Base-by-base conservation (phyloP, 495 filamentous ascomycete species). In the Penicillium verhagenii region DNA sequence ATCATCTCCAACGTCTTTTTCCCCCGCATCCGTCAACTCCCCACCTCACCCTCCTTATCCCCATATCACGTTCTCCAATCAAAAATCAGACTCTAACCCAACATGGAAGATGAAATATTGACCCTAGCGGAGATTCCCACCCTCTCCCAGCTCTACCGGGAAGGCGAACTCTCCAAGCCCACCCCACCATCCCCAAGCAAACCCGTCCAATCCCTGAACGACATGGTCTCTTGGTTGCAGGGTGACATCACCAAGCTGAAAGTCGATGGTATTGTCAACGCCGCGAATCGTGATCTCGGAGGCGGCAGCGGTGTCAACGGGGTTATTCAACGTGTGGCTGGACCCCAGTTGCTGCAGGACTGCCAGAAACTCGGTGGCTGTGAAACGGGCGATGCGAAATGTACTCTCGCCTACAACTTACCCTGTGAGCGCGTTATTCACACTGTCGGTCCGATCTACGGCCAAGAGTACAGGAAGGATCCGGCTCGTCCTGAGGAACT, bases 241-340 rank as follows among this genome's bases (percentile, higher is more conserved):
- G 77, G 81, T 44, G 92, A 96, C 68, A 96, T 98, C 71, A 96
- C 92, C 13, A 86, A 75, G 11, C 82, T 98, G 14, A 68, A 77
- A 39, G 82, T 92, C 28, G 90, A 89, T 59, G 86, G 85, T 53
- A 96, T 97, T 61, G 92, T 97, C 64, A 97, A 97, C 69, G 93
- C 94, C 9, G 92, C 94, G 19, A 97, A 97, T 66, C 69, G 72
- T 16, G 85, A 80, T 7, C 80, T 98, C 0, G 77, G 89, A 3
- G 89, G 91, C 45, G 94, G 94, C 38, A 90, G 91, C 14, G 94
- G 93, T 31, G 91, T 97, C 20, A 89, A 91, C 55, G 88, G 87
- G 18, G 91, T 90, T 20, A 96, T 97, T 61, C 94, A 97, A 68
- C 69, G 80, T 29, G 90, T 87, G 24, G 94, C 94, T 23, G 94